Percentiles rank a stretch among this genome's conserved stretches.
These are phyloP conservation scores for Aspergillus fumigatiaffinis DNA, from an alignment of 2,329 filamentous ascomycete species.

Conservation along the genomic window DNA sequence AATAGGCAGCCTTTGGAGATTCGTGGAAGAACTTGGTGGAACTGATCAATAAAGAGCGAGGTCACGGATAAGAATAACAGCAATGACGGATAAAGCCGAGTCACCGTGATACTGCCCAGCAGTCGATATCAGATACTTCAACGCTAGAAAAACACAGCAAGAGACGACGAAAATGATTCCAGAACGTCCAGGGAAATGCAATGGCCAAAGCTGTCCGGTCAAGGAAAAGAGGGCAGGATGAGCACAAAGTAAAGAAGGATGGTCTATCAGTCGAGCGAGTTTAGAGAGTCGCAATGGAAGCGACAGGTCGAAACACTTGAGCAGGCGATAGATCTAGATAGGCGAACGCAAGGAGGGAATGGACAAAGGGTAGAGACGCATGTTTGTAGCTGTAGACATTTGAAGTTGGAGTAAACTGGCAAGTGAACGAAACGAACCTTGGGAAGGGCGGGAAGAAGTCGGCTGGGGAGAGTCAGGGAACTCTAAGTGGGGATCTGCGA, in stretches of 20 bases:
- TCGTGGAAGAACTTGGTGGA: slow-evolving; percentile 22
- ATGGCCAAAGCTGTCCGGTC: neutral
- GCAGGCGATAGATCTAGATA: slow-evolving; percentile 18
- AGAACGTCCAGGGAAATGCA: neutral
- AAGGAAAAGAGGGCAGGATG: neutral
- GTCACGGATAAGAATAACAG: slow-evolving; percentile 19
- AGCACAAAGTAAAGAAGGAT: slow-evolving; percentile 6
- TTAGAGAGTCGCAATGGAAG: slow-evolving; percentile 12
- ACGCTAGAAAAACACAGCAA: slow-evolving; percentile 17
- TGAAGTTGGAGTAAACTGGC: neutral
- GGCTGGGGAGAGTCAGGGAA: slow-evolving; percentile 7
- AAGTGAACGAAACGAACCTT: slow-evolving; percentile 1
- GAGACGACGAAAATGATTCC: slow-evolving; percentile 9
- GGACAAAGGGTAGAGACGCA: slow-evolving; percentile 7
- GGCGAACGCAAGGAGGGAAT: slow-evolving; percentile 7
- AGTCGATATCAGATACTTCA: slow-evolving; percentile 27
- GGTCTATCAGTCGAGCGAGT: slow-evolving; percentile 15
- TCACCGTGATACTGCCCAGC: slow-evolving; percentile 30
- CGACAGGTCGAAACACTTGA: slow-evolving; percentile 10
- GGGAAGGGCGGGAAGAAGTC: slow-evolving; percentile 5
- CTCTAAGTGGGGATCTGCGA: slow-evolving; percentile 18
- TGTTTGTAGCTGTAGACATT: slow-evolving; percentile 4
- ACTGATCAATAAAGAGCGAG: slow-evolving; percentile 9
- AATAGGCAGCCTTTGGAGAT: slow-evolving; percentile 45
- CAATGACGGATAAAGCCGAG: slow-evolving; percentile 16